Base-by-base conservation (phyloP, 2,329 filamentous ascomycete species). In the Beauveria varroae region DNA sequence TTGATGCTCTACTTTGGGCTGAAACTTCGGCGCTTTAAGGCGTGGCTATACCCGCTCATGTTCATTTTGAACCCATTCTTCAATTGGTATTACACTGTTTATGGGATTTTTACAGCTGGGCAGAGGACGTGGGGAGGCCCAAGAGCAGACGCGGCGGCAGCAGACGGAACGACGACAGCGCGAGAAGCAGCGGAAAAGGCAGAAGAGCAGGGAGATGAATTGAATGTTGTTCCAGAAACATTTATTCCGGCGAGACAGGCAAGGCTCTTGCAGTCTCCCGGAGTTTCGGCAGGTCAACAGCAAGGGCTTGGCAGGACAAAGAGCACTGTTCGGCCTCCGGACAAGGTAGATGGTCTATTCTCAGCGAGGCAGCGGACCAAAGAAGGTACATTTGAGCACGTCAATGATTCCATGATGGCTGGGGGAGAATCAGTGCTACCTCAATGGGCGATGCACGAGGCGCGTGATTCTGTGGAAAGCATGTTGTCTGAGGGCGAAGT, bases 11-110 rank as follows among this genome's bases (percentile, higher is more conserved):
- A 96, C 78, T 97, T 98, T 73, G 93, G 91, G 26, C 83, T 87
- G 60, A 92, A 91, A 74, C 83, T 98, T 54, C 87, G 88, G 63
- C 85, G 95, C 12, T 97, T 88, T 79, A 98, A 99, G 79, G 89
- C 96, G 64, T 93, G 91, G 88, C 80, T 98, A 6, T 98, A 98
- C 71, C 93, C 93, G 0, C 69, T 98, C 64, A 97, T 98, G 92
- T 98, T 97, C 72, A 76, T 96, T 52, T 74, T 97, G 65, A 98
- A 97, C 70, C 93, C 95, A 0, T 96, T 98, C 71, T 93, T 97
- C 81, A 98, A 98, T 75, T 98, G 93, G 93, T 84, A 91, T 62
- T 98, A 98, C 77, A 96, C 97, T 89, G 89, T 96, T 2, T 96
- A 97, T 73, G 93, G 92, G 50, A 96, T 96, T 67, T 95, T 96